A percentile compares a stretch with the other conserved stretches of the same genome.
phyloP scores from a whole-genome alignment of 306 rosid species.

The Elaeagnus macrophylla region DNA sequence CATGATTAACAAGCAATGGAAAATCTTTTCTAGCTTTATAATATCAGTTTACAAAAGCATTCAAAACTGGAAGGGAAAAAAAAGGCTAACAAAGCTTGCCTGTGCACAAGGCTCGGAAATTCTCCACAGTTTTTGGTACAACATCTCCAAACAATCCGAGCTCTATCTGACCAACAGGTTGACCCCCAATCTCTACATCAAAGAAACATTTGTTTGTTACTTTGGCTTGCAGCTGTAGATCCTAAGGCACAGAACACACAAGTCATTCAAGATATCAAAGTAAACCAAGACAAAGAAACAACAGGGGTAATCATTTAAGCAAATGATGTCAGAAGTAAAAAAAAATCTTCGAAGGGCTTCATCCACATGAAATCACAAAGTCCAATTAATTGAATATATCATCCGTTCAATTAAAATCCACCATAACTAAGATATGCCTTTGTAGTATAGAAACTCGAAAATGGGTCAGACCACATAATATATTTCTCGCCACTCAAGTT shows the following conservation, averaged over 20 bases:
- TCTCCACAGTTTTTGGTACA: slow-evolving; percentile 75
- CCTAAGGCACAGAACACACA: slow-evolving; percentile 29
- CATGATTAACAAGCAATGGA: slow-evolving; percentile 6
- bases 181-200: slow-evolving; percentile 73
- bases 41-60: slow-evolving; percentile 13
- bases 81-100: slow-evolving; percentile 27
- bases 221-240: slow-evolving; percentile 57
- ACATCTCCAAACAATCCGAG: slow-evolving; percentile 69
- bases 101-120: slow-evolving; percentile 85
- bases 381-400: too few relatives aligned
- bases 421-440: too few relatives aligned
- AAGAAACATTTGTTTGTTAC: slow-evolving; percentile 75
- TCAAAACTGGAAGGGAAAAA: not conserved
- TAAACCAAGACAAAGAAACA: not conserved
- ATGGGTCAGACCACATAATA: too few relatives aligned
- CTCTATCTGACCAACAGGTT: slow-evolving; percentile 51
- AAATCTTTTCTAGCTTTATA: slow-evolving; percentile 9
- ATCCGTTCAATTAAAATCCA: too few relatives aligned
- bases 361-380: too few relatives aligned
- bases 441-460: too few relatives aligned
- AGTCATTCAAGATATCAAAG: not conserved
- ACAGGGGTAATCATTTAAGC: too few relatives aligned
- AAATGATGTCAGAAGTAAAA: too few relatives aligned
- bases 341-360: too few relatives aligned
- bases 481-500: too few relatives aligned